Evolutionary conservation across 2,329 filamentous ascomycete genomes (phyloP).

Genomic region (Aspergillus puulaauensis): DNA sequence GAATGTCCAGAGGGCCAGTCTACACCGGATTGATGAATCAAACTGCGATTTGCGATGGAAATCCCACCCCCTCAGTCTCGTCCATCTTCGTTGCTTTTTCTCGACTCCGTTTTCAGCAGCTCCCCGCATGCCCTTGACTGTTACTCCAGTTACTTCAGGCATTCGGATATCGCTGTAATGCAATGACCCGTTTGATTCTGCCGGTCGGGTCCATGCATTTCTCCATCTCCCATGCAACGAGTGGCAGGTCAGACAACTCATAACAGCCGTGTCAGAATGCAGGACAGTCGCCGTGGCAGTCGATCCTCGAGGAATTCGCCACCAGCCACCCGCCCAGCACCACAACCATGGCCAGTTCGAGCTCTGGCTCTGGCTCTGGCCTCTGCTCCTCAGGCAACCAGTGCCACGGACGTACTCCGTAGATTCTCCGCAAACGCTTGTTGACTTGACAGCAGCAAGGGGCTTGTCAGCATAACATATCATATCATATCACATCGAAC

Average conservation of each 20-base stretch:
- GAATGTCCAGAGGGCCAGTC: background rate
- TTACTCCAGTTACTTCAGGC: background rate
- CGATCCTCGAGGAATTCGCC: background rate
- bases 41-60: background rate
- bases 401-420: background rate
- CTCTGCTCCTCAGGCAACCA: background rate
- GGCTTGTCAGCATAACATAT: background rate
- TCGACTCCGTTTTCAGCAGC: background rate
- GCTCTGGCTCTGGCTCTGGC: no score
- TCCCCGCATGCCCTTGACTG: background rate
- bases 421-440: background rate
- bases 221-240: background rate
- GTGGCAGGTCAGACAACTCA: background rate
- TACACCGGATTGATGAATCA: no score
- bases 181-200: background rate
- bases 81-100: background rate
- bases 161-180: background rate
- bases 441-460: background rate
- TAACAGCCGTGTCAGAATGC: no score
- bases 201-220: constrained; percentile 1
- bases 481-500: background rate
- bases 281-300: background rate
- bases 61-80: background rate
- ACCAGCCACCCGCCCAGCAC: background rate
- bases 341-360: no score